These are phyloP conservation scores for Rhynchosporium agropyri DNA, from an alignment of 2,329 filamentous ascomycete genomes.

Conservation along the genomic window DNA sequence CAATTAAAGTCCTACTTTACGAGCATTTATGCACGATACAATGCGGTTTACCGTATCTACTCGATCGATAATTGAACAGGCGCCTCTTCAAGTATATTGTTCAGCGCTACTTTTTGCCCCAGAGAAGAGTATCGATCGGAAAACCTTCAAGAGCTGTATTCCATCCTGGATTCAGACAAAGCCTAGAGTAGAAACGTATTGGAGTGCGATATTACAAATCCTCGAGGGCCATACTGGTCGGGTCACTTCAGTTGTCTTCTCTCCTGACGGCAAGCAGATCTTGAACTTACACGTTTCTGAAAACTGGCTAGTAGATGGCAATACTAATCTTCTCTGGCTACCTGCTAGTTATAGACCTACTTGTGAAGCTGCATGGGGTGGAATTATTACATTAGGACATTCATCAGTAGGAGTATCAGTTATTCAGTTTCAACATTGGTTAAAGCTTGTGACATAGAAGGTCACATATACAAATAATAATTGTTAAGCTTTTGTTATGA, in stretches of 20 bases:
- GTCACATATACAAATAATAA: too few relatives aligned
- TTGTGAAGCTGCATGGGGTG: too few relatives aligned
- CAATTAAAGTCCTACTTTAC: constrained; percentile 11
- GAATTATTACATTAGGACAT: too few relatives aligned
- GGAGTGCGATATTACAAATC: constrained; percentile 10
- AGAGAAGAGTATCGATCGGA: constrained; percentile 36
- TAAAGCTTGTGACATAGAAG: too few relatives aligned
- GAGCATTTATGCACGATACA: constrained; percentile 27
- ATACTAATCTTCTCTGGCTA: too few relatives aligned
- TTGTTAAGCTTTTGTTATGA: too few relatives aligned
- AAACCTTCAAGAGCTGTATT: constrained; percentile 4
- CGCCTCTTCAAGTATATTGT: constrained; percentile 29
- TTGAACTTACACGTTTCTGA: too few relatives aligned
- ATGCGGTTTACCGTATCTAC: constrained; percentile 27
- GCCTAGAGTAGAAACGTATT: constrained; percentile 23
- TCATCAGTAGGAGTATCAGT: too few relatives aligned
- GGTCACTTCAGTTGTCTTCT: constrained; percentile 23
- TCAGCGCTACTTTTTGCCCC: constrained; percentile 40
- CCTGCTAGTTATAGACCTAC: too few relatives aligned
- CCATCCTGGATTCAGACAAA: constrained; percentile 11
- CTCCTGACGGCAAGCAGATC: constrained; percentile 11
- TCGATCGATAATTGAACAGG: constrained; percentile 22
- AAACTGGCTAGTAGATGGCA: too few relatives aligned
- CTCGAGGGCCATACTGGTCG: constrained; percentile 8
- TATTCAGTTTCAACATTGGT: too few relatives aligned